Evolutionary conservation across 1,284 basidiomycete genomes (phyloP), one percentile per base, ranked within the genome.

Genomic region (Earliella scabrosa): DNA sequence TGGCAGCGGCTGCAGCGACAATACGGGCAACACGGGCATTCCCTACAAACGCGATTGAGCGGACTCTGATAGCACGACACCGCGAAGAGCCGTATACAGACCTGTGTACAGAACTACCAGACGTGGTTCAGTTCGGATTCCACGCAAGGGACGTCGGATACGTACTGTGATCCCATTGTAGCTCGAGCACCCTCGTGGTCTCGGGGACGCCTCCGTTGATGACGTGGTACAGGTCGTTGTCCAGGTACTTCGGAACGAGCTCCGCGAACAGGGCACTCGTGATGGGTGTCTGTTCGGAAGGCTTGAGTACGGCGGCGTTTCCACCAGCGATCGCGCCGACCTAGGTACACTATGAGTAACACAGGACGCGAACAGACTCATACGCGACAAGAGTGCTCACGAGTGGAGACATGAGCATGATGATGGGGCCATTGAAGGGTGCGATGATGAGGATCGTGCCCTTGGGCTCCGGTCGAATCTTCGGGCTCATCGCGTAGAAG

Each of bases 311-410:
- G 3, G 82, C 83, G 0, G 89, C 81, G 67, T 88, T 89, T 1
- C 93, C 93, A 13, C 92, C 90, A 0, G 93, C 88, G 36, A 95
- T 83, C 3, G 93, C 93, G 20, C 87, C 86, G 20, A 85, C 80
- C 81, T 92, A 70, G 0, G 49, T 11, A 16, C 18, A 23, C 13
- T 14, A 4, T 23, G 13, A 18, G 13, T n/a, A n/a, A 8, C 11
- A 3, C 5, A 23, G 40, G 34, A 23, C 21, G 6, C 14, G n/a
- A 21, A 18, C n/a, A n/a, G n/a, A n/a, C n/a, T 14, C 7, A n/a
- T 6, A 31, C 29, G n/a, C 7, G 23, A 41, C 9, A n/a, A 18
- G 8, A 39, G 13, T 13, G 7, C 80, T 38, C 56, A 87, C 87
- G 65, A 88, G 52, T 14, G 85, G 83, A 1, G 73, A 71, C 4